These are phyloP conservation scores for Xylariaceae sp. DNA, from an alignment of 2,329 filamentous ascomycete species.

Conservation along the genomic window DNA sequence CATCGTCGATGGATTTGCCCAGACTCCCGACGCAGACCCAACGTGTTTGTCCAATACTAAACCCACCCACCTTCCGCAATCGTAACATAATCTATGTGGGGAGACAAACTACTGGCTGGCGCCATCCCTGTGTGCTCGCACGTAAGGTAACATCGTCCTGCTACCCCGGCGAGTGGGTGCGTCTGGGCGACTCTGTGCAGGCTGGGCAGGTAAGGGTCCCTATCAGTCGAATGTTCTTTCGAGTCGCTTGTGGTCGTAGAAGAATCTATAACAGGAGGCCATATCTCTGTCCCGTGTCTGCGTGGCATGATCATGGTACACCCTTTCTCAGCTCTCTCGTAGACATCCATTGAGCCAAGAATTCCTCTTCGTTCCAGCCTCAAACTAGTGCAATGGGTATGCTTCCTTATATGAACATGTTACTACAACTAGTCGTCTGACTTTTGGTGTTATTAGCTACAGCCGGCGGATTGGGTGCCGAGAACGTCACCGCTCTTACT, in stretches of 20 bases:
- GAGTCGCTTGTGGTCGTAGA: too few relatives aligned
- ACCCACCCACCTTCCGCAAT: conserved; percentile 5
- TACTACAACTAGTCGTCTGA: neutral
- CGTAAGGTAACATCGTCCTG: conserved; percentile 5
- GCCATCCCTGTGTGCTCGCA: conserved; percentile 2
- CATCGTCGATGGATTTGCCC: neutral
- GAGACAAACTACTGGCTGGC: conserved; percentile 2
- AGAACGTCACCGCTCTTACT: conserved; percentile 17
- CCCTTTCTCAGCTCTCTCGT: too few relatives aligned
- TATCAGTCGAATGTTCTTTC: neutral
- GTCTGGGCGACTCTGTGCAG: conserved; percentile 3
- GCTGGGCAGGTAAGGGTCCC: neutral
- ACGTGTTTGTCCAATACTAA: neutral
- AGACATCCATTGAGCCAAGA: neutral
- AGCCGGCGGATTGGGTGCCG: conserved; percentile 5
- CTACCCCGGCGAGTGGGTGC: neutral
- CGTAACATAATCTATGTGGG: neutral
- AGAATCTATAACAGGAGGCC: too few relatives aligned
- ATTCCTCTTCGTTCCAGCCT: neutral
- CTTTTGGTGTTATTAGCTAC: conserved; percentile 1
- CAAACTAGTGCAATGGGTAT: conserved; percentile 9
- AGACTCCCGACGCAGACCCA: neutral
- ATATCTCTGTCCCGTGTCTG: too few relatives aligned
- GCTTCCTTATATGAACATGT: neutral
- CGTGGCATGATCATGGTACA: too few relatives aligned